Evolutionary conservation across 306 rosid species (phyloP), one percentile per base, ranked within the genome.

Genomic region (Crotalaria pallida): DNA sequence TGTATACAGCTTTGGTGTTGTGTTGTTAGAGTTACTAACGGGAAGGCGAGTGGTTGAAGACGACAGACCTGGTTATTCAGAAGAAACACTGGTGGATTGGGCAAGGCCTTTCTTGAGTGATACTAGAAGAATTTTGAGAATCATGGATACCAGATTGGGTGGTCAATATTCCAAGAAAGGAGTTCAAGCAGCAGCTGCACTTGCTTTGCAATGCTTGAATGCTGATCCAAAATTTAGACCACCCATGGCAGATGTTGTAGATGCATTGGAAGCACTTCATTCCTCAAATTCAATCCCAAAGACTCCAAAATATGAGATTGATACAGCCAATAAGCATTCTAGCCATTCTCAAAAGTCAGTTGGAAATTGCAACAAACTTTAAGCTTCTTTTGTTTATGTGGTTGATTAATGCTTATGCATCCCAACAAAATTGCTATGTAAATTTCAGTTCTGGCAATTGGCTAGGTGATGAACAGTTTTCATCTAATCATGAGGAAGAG

Each of bases 1-100:
- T 66, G 97, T 94, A 43, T 94, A 90, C 86, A 85, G 96, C 81
- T 94, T 94, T 7, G 98, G 98, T 0, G 97, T 94, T 0, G 89
- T 94, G 51, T 51, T 90, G 63, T 72, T 94, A 59, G 98, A 94
- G 81, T 67, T 94, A 27, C 83, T 94, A 40, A 79, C 96, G 0
- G 97, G 98, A 74, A 83, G 83, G 58, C 83, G 88, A 5, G 96
- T 84, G 50, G 49, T 83, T 48, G 90, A 81, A 10, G 84, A 77
- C 0, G 89, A 87, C 7, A 82, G 62, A 50, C 71, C 68, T 2
- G 88, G 85, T 48, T 65, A 49, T 58, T 75, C 76, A 0, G 92
- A 85, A 24, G 95, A 94, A 62, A 85, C 92, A 41, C 77, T 94
- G 62, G 98, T 94, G 10, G 90, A 90, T 58, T 88, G 97, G 97